Evolutionary conservation across 371 early-diverging fungal species (phyloP), one percentile per base, ranked within the genome.

Genomic region (Apophysomyces elegans): DNA sequence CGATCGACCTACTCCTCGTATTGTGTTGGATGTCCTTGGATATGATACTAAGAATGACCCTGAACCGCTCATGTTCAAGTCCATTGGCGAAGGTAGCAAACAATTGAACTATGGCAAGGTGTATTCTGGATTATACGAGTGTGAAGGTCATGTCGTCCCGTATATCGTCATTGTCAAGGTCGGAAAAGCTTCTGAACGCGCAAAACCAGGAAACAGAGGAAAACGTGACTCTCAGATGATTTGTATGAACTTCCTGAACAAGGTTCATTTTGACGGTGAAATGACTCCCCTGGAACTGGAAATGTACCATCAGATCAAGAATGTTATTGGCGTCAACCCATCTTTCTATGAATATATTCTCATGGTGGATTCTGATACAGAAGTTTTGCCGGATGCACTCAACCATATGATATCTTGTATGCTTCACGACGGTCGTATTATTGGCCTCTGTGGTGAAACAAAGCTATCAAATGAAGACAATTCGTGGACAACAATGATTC

Each of bases 201-300:
- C 85, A 60, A 93, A 91, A 73, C 90, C 96, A 9, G 99, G 98
- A n/a, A 99, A 99, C 77, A 86, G 99, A 50, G 99, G 99, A 70
- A 99, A 99, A 86, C 93, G 99, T 72, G 99, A 99, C 84, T 96
- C 98, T 37, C 99, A 99, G 85, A 90, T 99, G 79, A 90, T 99
- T 61, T 89, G 95, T 70, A 99, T 99, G 99, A 87, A 93, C 59
- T 99, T 99, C 86, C 91, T 99, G 74, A 94, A 94, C 81, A 95
- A 95, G 78, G 94, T 99, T 9, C 96, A 98, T 76, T 97, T 95
- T 80, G 92, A 96, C 69, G 72, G 83, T 45, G 88, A 95, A 62
- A 91, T 97, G 92, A 88, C 93, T 7, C 94, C 96, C n/a, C 81
- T 96, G 65, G 97, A 97, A 73, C 87, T 92, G 45, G 97, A 96